Conservation (phyloP, 164 flowering plant genomes). For the Piper longum region DNA sequence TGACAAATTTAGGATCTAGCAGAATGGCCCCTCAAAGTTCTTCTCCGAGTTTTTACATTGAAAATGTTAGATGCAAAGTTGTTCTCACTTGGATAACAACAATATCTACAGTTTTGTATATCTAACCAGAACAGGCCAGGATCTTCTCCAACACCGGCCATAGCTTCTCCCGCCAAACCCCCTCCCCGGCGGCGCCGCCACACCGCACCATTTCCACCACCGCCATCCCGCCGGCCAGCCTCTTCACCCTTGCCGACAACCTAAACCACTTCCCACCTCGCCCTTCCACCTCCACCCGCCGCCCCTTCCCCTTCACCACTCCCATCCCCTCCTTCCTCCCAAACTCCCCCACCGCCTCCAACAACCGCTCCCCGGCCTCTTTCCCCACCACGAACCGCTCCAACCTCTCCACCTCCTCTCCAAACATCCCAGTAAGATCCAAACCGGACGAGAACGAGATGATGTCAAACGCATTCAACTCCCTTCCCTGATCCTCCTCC, state of each 20-base stretch:
- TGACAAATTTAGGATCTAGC: no score
- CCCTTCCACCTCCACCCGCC: constrained; percentile 22
- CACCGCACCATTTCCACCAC: constrained; percentile 2
- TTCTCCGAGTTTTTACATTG: no score
- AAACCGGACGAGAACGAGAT: constrained; percentile 51
- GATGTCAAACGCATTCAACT: constrained; percentile 57
- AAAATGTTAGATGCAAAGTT: no score
- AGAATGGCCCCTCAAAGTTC: no score
- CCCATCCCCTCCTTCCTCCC: constrained; percentile 14
- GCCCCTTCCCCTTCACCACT: constrained; percentile 12
- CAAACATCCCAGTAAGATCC: constrained; percentile 35
- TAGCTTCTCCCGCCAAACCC: constrained; percentile 56
- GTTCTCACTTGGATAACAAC: no score
- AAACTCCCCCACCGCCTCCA: constrained; percentile 22
- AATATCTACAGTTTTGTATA: no score
- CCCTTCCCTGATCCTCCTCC: neutral
- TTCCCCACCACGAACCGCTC: constrained; percentile 29
- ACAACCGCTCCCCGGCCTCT: constrained; percentile 23
- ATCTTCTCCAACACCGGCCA: constrained; percentile 19
- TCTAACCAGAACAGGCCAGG: no score
- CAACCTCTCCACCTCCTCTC: constrained; percentile 6
- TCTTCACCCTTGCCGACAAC: neutral
- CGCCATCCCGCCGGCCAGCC: neutral
- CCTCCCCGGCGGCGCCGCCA: constrained; percentile 1
- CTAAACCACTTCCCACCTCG: constrained; percentile 15